Conservation (phyloP, 2,329 filamentous ascomycete species). For the Cryoendolithus antarcticus region DNA sequence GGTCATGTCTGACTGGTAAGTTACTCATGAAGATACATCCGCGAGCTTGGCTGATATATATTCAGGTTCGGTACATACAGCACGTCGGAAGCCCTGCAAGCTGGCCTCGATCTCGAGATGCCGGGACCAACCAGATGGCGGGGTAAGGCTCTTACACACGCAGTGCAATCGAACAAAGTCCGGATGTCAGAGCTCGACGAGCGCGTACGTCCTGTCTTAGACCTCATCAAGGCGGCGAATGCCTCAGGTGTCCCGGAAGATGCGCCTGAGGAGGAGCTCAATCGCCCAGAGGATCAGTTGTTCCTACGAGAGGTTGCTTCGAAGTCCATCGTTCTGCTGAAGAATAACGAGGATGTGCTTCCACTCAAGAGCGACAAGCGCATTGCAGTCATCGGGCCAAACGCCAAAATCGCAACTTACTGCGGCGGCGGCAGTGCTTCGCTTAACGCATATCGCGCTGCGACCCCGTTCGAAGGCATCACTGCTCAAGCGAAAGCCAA, state of each 20-base stretch:
- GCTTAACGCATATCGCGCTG: slow-evolving; percentile 21
- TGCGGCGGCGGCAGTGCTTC: slow-evolving; percentile 23
- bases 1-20: slow-evolving; percentile 56
- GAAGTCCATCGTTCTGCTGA: slow-evolving; percentile 33
- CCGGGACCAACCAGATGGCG: slow-evolving; percentile 39
- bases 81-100: slow-evolving; percentile 52
- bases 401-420: slow-evolving; percentile 54
- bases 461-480: slow-evolving; percentile 22
- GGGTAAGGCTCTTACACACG: slow-evolving; percentile 10
- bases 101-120: slow-evolving; percentile 77
- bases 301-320: slow-evolving; percentile 17
- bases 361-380: slow-evolving; percentile 46
- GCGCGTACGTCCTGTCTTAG: slow-evolving; percentile 47
- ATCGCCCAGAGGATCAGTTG: slow-evolving; percentile 20
- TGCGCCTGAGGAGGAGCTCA: slow-evolving; percentile 17
- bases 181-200: slow-evolving; percentile 34
- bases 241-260: slow-evolving; percentile 2
- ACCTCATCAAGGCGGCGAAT: slow-evolving; percentile 38
- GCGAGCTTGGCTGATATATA: too few relatives aligned
- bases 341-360: slow-evolving; percentile 47
- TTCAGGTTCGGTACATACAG: slow-evolving; percentile 51
- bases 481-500: slow-evolving; percentile 13
- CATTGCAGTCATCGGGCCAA: slow-evolving; percentile 62
- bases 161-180: not conserved
- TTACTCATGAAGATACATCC: too few relatives aligned